Conservation (phyloP, 345 rosid genomes). For the Syzygium jambos region DNA sequence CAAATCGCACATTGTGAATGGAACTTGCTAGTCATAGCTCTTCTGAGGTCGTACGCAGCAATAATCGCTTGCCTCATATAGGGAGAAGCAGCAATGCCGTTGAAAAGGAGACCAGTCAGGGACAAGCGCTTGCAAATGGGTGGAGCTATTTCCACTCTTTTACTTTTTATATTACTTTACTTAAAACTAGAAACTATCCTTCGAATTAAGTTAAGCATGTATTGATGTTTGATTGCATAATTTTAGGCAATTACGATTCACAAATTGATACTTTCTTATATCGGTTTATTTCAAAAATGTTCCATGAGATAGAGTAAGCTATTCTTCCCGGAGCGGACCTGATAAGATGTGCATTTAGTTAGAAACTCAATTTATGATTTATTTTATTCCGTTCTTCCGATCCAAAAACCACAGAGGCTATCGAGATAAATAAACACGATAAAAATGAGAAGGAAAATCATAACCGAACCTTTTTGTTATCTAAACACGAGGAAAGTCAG, state of each 20-base stretch:
- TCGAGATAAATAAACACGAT: too few species aligned
- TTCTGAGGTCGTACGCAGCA: neutral
- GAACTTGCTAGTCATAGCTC: neutral
- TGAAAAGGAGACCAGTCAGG: neutral
- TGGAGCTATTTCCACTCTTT: neutral
- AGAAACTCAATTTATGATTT: neutral
- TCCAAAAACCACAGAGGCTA: neutral
- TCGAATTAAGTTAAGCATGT: neutral
- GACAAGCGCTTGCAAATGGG: neutral
- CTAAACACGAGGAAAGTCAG: neutral
- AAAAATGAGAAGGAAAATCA: neutral
- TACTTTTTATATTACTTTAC: neutral
- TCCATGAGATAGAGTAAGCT: neutral
- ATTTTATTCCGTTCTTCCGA: neutral
- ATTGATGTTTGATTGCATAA: neutral
- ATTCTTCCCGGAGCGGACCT: neutral
- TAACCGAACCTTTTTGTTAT: neutral
- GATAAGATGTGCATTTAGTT: neutral
- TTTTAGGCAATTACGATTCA: fast-evolving
- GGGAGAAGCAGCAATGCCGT: neutral
- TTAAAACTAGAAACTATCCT: neutral
- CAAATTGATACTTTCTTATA: neutral
- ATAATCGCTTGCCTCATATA: neutral
- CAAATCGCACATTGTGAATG: neutral
- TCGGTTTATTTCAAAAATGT: neutral